These are phyloP conservation scores for Nitzschia inconspicua DNA, from an alignment of 108 stramenopile species.

Conservation along the genomic window DNA sequence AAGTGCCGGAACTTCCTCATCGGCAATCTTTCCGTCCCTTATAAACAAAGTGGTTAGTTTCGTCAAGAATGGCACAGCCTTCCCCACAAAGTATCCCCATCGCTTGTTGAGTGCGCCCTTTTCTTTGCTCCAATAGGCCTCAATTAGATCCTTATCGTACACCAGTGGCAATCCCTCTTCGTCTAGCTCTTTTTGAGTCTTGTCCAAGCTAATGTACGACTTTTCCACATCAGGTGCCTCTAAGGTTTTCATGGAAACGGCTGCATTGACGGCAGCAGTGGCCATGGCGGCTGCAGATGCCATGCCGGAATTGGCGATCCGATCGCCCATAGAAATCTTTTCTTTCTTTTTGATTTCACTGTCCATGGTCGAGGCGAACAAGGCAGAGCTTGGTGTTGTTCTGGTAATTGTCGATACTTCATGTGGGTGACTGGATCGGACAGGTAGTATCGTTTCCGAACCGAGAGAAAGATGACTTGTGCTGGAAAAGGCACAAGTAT, in stretches of 20 bases:
- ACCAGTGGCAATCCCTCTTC: conserved; percentile 88
- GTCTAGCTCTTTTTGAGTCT: conserved; percentile 50
- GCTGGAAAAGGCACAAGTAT: no score
- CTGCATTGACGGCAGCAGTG: conserved; percentile 88
- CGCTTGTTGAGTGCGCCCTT: conserved; percentile 81
- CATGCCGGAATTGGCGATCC: conserved; percentile 65
- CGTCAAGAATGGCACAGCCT: conserved; percentile 87
- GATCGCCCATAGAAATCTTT: conserved; percentile 31
- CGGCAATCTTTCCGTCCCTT: conserved; percentile 79
- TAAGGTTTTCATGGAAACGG: conserved; percentile 82
- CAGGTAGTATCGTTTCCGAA: no score
- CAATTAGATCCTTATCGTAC: conserved; percentile 90
- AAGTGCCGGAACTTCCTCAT: conserved; percentile 75
- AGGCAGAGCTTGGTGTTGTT: neutral
- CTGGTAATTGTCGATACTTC: neutral
- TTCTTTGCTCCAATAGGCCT: conserved; percentile 88
- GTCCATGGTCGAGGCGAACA: no score
- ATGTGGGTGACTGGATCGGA: no score
- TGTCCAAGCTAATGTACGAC: conserved; percentile 72
- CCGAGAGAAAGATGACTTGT: no score
- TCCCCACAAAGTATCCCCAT: conserved; percentile 89
- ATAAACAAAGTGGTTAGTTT: conserved; percentile 73
- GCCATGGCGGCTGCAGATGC: conserved; percentile 84
- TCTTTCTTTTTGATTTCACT: no score
- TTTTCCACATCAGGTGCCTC: conserved; percentile 72